These are phyloP conservation scores for Zygosaccharomyces siamensis DNA, from an alignment of 805 yeast species.

Conservation along the genomic window DNA sequence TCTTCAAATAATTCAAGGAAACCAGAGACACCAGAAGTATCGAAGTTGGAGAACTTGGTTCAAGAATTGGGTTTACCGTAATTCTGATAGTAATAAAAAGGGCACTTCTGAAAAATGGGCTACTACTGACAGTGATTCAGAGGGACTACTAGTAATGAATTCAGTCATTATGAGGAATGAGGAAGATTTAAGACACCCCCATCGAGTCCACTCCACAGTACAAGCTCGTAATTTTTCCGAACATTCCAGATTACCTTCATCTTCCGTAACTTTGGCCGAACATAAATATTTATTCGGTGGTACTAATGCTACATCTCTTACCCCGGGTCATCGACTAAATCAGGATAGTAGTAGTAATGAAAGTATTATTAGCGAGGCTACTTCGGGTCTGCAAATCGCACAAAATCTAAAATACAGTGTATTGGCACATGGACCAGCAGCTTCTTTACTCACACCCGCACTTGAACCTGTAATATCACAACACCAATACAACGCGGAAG, in stretches of 20 bases:
- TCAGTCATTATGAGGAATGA: background rate
- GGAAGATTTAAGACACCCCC: background rate
- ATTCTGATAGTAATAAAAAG: background rate
- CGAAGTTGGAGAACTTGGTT: conserved; percentile 5
- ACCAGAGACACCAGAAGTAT: background rate
- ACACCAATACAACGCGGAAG: background rate
- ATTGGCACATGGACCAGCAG: background rate
- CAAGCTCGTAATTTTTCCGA: conserved; percentile 3
- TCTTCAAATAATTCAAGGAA: background rate
- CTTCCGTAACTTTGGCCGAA: conserved; percentile 3
- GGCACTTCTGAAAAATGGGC: background rate
- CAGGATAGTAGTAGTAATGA: background rate
- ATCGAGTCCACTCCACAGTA: conserved; percentile 1
- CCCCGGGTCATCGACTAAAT: background rate
- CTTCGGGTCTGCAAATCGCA: conserved; percentile 1
- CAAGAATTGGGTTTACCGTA: background rate
- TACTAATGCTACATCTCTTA: background rate
- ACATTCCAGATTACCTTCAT: background rate
- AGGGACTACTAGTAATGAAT: conserved; percentile 3
- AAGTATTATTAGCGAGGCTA: conserved; percentile 3
- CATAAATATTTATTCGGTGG: conserved; percentile 1
- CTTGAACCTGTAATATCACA: background rate
- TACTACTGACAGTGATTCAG: conserved; percentile 1
- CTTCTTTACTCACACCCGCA: background rate
- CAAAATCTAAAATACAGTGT: background rate